Base-by-base conservation (phyloP, 1,284 basidiomycete species). In the Ganoderma boninense region DNA sequence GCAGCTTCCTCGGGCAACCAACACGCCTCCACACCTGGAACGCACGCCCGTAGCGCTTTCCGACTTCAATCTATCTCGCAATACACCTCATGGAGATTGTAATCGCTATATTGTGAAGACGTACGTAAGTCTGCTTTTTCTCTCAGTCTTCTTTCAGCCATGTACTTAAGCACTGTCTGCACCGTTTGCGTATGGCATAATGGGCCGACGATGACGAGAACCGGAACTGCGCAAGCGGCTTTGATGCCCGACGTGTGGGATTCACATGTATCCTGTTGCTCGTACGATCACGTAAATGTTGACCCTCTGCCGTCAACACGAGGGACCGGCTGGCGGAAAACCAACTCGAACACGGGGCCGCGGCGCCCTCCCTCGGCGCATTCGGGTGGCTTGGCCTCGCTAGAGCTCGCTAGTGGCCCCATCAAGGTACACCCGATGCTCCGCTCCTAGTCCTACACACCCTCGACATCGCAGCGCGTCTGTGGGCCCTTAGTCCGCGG, bases 21-120 rank as follows among this genome's bases (percentile, higher is more conserved):
- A 16, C 38, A 40, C 8, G 38, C 54, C 29, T 57, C 54, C 29
- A 56, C 14, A 54, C 56, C 32, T 18, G 56, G 56, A 20, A 57
- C 56, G 38, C 57, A 23, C 57, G 18, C 35, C 35, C 38, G n/a
- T 40, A 38, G 57, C 49, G 49, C 49, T 23, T 54, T 54, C 57
- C n/a, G 2, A n/a, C 35, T 60, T 23, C n/a, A 59, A 13, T 38
- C 11, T 35, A 40, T 40, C 35, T n/a, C 11, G 35, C 38, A 20
- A 60, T 40, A 20, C 57, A 40, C 32, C 18, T 8, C 29, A 35
- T 14, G 4, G 26, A 13, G 57, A 60, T 32, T 32, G 32, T 60
- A 35, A 60, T 40, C 57, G 54, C 54, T 29, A 16, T 35, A 35
- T 57, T 57, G 54, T 57, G 29, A 57, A 57, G 32, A 18, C 54